Conservation (phyloP, 1,139 yeast species). For the Blastobotrys ciferrii region DNA sequence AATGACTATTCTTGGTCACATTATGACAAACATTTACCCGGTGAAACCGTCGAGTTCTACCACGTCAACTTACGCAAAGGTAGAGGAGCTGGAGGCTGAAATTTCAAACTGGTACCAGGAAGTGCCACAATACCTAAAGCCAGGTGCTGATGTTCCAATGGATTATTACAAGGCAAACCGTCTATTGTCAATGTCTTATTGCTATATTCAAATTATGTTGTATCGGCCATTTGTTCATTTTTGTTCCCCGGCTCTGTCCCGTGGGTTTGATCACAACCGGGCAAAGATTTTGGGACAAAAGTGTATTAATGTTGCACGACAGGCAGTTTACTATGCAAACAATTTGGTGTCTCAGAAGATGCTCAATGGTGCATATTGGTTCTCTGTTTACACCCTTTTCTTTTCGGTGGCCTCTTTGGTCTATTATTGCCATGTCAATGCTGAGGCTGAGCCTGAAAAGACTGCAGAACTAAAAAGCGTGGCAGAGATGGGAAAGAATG, state of each 20-base stretch:
- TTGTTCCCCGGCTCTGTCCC: slow-evolving; percentile 40
- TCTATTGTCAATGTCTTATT: slow-evolving; percentile 70
- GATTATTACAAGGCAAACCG: slow-evolving; percentile 73
- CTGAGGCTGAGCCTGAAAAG: slow-evolving; percentile 53
- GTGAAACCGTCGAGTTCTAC: slow-evolving; percentile 36
- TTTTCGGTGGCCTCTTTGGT: slow-evolving; percentile 86
- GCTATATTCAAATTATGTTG: slow-evolving; percentile 79
- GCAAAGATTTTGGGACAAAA: slow-evolving; percentile 53
- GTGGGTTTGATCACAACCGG: slow-evolving; percentile 54
- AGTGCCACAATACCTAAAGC: slow-evolving; percentile 70
- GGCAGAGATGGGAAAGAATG: slow-evolving; percentile 78
- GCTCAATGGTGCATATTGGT: slow-evolving; percentile 89
- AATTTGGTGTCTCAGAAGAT: slow-evolving; percentile 75
- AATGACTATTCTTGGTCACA: slow-evolving; percentile 56
- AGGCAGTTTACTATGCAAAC: slow-evolving; percentile 78
- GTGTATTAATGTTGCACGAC: slow-evolving; percentile 81
- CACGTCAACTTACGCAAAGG: slow-evolving; percentile 49
- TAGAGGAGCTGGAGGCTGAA: slow-evolving; percentile 69
- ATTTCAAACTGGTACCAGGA: slow-evolving; percentile 72
- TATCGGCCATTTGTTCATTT: slow-evolving; percentile 92
- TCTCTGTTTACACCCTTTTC: slow-evolving; percentile 86
- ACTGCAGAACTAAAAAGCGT: slow-evolving; percentile 56
- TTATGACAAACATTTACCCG: slow-evolving; percentile 57
- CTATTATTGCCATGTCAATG: slow-evolving; percentile 77
- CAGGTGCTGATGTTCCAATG: slow-evolving; percentile 63